Evolutionary conservation across 2,329 filamentous ascomycete species (phyloP).

Genomic region (Phyllosticta citribraziliensis): DNA sequence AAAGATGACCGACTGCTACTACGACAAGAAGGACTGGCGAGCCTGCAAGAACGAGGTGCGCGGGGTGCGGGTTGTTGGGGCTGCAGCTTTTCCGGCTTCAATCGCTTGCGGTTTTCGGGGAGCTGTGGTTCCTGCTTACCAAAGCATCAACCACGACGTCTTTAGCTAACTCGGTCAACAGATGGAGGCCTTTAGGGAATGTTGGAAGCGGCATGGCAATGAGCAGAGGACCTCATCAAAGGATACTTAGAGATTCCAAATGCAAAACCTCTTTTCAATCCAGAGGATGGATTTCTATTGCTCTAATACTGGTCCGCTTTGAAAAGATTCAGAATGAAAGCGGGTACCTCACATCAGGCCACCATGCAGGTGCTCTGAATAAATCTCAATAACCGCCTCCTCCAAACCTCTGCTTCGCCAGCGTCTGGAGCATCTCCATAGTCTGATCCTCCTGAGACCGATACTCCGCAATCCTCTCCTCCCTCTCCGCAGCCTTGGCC

Average conservation of each 20-base stretch:
- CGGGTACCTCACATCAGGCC: too few relatives aligned
- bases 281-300: too few relatives aligned
- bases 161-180: constrained; percentile 27
- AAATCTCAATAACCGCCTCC: background rate
- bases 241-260: constrained; percentile 43
- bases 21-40: constrained; percentile 92
- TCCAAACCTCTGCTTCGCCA: constrained; percentile 64
- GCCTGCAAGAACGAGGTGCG: constrained; percentile 78
- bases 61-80: constrained; percentile 11
- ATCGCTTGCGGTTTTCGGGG: background rate
- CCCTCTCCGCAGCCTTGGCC: constrained; percentile 67
- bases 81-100: background rate
- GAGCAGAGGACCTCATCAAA: constrained; percentile 71
- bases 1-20: constrained; percentile 92
- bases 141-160: background rate
- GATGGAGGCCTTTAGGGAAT: constrained; percentile 84
- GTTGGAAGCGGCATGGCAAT: constrained; percentile 87
- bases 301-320: too few relatives aligned
- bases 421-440: constrained; percentile 66
- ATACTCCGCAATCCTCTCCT: constrained; percentile 62
- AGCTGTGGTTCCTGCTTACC: constrained; percentile 1
- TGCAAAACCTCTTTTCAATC: background rate
- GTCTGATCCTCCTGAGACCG: constrained; percentile 72
- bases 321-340: too few relatives aligned
- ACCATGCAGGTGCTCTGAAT: too few relatives aligned